These are phyloP conservation scores for Orbilia ellipsospora DNA, from an alignment of 2,329 filamentous ascomycete genomes.

Conservation along the genomic window DNA sequence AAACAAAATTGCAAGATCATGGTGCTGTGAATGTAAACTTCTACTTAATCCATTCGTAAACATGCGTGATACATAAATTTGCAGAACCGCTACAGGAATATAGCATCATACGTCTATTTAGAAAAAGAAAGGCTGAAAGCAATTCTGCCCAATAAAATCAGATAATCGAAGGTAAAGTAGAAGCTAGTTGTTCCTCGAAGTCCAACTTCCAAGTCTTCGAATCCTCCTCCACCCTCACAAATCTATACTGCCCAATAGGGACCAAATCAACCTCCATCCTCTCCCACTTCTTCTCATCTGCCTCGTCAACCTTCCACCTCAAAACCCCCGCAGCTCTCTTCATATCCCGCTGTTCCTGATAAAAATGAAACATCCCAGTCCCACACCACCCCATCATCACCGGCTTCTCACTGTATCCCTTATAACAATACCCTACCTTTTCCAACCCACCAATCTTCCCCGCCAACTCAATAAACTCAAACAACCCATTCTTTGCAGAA, in stretches of 20 bases:
- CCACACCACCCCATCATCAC: slow-evolving; percentile 35
- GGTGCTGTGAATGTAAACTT: too few relatives aligned
- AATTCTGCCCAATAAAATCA: too few relatives aligned
- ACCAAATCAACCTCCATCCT: slow-evolving; percentile 11
- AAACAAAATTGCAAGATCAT: too few relatives aligned
- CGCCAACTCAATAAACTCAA: slow-evolving; percentile 21
- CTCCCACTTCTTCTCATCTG: neutral
- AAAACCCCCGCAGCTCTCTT: neutral
- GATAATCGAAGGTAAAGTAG: too few relatives aligned
- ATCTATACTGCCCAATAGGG: slow-evolving; percentile 12
- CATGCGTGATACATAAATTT: too few relatives aligned
- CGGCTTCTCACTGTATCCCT: slow-evolving; percentile 13
- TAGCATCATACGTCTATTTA: too few relatives aligned
- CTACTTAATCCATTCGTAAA: too few relatives aligned
- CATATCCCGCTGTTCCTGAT: slow-evolving; percentile 3
- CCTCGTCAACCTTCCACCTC: slow-evolving; percentile 22
- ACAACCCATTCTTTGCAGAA: slow-evolving; percentile 12
- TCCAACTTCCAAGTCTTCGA: neutral
- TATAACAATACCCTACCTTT: slow-evolving; percentile 23
- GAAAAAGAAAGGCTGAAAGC: too few relatives aligned
- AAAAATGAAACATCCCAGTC: slow-evolving; percentile 22
- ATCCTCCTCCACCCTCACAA: slow-evolving; percentile 1
- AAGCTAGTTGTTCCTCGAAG: too few relatives aligned
- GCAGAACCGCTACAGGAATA: too few relatives aligned
- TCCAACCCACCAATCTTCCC: neutral